Conservation (phyloP, 164 flowering plant genomes). For the Dillenia turbinata region DNA sequence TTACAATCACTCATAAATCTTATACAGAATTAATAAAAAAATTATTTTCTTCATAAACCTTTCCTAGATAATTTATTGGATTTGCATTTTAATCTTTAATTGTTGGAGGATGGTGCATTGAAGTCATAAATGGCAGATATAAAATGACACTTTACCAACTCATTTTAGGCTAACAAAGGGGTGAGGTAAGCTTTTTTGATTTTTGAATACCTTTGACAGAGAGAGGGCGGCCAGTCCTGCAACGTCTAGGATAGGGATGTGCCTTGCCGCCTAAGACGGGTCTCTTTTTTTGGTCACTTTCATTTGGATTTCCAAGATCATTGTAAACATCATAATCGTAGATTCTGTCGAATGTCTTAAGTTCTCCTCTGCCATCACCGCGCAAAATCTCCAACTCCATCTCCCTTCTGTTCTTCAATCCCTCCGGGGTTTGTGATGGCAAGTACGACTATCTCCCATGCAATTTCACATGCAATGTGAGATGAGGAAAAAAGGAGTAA, state of each 20-base stretch:
- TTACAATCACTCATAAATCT: too few relatives aligned
- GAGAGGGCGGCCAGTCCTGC: constrained; percentile 53
- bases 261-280: constrained; percentile 55
- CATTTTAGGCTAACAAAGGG: too few relatives aligned
- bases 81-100: too few relatives aligned
- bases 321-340: constrained; percentile 65
- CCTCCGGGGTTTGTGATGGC: constrained; percentile 60
- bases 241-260: constrained; percentile 61
- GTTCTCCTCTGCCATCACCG: constrained; percentile 44
- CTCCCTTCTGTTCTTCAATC: constrained; percentile 34
- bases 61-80: too few relatives aligned
- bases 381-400: constrained; percentile 37
- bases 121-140: not conserved
- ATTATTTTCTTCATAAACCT: not conserved
- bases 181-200: not conserved
- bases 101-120: too few relatives aligned
- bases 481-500: not conserved
- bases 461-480: too few relatives aligned
- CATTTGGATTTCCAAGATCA: constrained; percentile 60
- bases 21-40: too few relatives aligned
- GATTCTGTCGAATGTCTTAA: constrained; percentile 39
- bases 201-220: constrained; percentile 6
- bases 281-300: constrained; percentile 13
- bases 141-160: not conserved
- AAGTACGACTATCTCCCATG: constrained; percentile 41